phyloP scores from a whole-genome alignment of 1,284 basidiomycete genomes.

The Inonotus obliquus region DNA sequence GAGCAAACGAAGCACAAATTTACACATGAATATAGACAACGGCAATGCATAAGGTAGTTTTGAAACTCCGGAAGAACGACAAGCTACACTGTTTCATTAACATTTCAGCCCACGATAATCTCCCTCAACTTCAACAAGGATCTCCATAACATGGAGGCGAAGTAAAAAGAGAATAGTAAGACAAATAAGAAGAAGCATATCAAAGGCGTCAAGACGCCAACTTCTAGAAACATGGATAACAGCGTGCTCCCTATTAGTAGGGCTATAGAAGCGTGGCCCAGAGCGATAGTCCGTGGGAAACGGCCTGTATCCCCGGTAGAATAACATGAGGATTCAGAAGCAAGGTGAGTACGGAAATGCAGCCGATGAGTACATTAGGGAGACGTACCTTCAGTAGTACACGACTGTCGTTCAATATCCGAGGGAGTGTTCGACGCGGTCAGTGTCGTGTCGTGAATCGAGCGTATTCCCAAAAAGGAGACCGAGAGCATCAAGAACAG shows the following conservation, averaged over 20 bases:
- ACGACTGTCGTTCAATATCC: background rate
- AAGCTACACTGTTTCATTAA: no score
- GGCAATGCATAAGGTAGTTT: no score
- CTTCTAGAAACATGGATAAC: background rate
- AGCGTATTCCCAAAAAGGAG: background rate
- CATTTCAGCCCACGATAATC: no score
- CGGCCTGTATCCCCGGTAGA: background rate
- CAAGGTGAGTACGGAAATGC: background rate
- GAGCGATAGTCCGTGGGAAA: background rate
- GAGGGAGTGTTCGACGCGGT: background rate
- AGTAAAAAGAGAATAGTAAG: background rate
- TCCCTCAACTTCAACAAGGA: background rate
- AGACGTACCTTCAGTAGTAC: background rate
- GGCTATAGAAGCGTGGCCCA: background rate
- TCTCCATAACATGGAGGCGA: background rate
- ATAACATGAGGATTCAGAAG: background rate
- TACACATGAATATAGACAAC: no score
- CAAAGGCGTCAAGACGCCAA: background rate
- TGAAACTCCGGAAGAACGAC: no score
- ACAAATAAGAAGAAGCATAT: background rate
- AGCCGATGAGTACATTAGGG: background rate
- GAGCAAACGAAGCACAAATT: no score
- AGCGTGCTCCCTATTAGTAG: background rate
- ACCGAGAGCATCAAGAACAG: background rate
- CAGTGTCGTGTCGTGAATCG: background rate